Evolutionary conservation across 805 yeast species (phyloP).

Genomic region (Lipomyces anomalus): DNA sequence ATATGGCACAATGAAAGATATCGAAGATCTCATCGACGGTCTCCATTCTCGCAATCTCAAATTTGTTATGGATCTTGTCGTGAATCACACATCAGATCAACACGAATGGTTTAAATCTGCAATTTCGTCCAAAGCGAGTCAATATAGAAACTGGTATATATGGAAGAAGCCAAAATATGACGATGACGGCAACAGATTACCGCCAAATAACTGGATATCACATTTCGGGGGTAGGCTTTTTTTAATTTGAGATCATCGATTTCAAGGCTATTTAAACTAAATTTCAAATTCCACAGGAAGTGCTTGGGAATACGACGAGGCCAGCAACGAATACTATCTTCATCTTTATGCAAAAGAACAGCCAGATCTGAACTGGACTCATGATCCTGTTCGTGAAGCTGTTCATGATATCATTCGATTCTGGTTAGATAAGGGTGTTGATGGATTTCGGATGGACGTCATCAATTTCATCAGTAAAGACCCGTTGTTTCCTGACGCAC

Average conservation of each 20-base stretch:
- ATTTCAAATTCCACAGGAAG: slow-evolving; percentile 39
- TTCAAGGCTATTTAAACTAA: background rate
- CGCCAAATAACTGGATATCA: slow-evolving; percentile 56
- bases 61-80: slow-evolving; percentile 50
- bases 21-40: slow-evolving; percentile 45
- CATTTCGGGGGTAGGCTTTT: slow-evolving; percentile 32
- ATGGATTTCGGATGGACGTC: slow-evolving; percentile 56
- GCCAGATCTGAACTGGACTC: slow-evolving; percentile 65
- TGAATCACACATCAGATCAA: slow-evolving; percentile 53
- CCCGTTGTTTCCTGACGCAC: slow-evolving; percentile 45
- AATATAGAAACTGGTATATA: slow-evolving; percentile 58
- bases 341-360: slow-evolving; percentile 49
- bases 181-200: slow-evolving; percentile 46
- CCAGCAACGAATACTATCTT: slow-evolving; percentile 51
- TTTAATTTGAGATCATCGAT: no score
- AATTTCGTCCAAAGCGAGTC: slow-evolving; percentile 44
- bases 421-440: slow-evolving; percentile 54
- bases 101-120: slow-evolving; percentile 58
- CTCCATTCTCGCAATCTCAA: slow-evolving; percentile 48
- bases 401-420: slow-evolving; percentile 46
- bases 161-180: slow-evolving; percentile 47
- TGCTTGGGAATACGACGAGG: slow-evolving; percentile 54
- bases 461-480: slow-evolving; percentile 51
- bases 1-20: slow-evolving; percentile 51
- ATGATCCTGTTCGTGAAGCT: slow-evolving; percentile 36